Base-by-base conservation (phyloP, 768 basidiomycete species). In the Coprinopsis sp. region DNA sequence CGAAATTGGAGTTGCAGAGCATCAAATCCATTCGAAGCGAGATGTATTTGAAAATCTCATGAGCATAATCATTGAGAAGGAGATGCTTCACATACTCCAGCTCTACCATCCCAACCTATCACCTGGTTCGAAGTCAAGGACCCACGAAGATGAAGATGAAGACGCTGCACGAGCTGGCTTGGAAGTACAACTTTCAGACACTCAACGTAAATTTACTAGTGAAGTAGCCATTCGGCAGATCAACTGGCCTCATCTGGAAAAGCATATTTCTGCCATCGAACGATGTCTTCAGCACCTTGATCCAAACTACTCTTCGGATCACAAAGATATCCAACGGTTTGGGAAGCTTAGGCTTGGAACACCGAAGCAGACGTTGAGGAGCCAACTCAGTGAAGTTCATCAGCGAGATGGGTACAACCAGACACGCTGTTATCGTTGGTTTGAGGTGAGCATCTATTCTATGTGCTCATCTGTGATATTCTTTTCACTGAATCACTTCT, bases 11-110 rank as follows among this genome's bases (percentile, higher is more conserved):
- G 52, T 59, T 19, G 46, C 57, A 21, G 62, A 57, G 3, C 60
- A 60, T 18, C 57, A 61, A 43, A 64, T 67, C 16, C 53, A 46
- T 21, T 67, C 66, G 1, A 59, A 57, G 40, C 63, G 60, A 40
- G 47, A 61, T 10, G 64, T 59, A 22, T 66, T 66, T 54, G 55
- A 59, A 6, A 57, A 67, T 38, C 54, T 67, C 19, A 52, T 54
- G n/a, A 62, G 58, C 31, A 51, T 62, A 23, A 51, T 60, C 28
- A 43, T 58, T 47, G 48, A 63, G 30, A 46, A 53, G 24, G 61
- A 65, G 42, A 41, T 54, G 1, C 42, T 52, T 33, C 50, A 47
- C 23, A 40, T 58, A 31, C 38, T 64, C 8, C 23, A 40, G n/a
- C 48, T 62, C n/a, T 60, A 60, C 29, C 47, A 58, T 38, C 63